phyloP scores from a whole-genome alignment of 495 filamentous ascomycete genomes.

The Trichocladium uniseriatum region DNA sequence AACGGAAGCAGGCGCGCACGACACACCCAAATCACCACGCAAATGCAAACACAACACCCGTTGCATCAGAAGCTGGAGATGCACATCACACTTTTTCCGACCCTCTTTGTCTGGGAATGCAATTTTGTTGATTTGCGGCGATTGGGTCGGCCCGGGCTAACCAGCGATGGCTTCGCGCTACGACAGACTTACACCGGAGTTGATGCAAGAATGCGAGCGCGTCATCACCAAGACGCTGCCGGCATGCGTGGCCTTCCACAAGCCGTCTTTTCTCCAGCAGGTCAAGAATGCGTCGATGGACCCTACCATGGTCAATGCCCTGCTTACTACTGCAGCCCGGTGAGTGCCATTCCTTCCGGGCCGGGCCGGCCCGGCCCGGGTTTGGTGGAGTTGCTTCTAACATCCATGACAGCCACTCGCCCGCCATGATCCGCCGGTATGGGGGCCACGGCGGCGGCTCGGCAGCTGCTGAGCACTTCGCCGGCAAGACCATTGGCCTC shows the following conservation, averaged over 20 bases:
- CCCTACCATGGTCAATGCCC: conserved; percentile 38
- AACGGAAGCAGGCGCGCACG: too few species aligned
- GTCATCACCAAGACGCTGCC: conserved; percentile 42
- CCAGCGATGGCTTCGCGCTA: conserved; percentile 1
- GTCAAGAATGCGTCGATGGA: conserved; percentile 40
- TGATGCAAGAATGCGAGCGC: conserved; percentile 41
- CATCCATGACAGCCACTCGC: conserved; percentile 31
- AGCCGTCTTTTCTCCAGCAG: conserved; percentile 42
- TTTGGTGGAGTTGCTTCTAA: conserved; percentile 5
- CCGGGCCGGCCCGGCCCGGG: not conserved
- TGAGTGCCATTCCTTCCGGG: conserved; percentile 24
- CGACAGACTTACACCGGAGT: conserved; percentile 39
- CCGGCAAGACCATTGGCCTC: conserved; percentile 37
- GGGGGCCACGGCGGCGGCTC: conserved; percentile 36
- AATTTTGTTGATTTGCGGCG: too few species aligned
- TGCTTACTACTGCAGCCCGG: conserved; percentile 41
- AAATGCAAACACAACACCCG: too few species aligned
- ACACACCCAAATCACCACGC: too few species aligned
- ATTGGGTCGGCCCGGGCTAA: conserved; percentile 3
- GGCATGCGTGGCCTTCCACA: conserved; percentile 45
- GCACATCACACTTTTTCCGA: too few species aligned
- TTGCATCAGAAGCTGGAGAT: too few species aligned
- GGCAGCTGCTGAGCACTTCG: conserved; percentile 40
- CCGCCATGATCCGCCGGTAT: conserved; percentile 40
- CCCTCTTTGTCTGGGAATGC: too few species aligned